Evolutionary conservation across 345 rosid genomes (phyloP).

Genomic region (Arabis hirsuta): DNA sequence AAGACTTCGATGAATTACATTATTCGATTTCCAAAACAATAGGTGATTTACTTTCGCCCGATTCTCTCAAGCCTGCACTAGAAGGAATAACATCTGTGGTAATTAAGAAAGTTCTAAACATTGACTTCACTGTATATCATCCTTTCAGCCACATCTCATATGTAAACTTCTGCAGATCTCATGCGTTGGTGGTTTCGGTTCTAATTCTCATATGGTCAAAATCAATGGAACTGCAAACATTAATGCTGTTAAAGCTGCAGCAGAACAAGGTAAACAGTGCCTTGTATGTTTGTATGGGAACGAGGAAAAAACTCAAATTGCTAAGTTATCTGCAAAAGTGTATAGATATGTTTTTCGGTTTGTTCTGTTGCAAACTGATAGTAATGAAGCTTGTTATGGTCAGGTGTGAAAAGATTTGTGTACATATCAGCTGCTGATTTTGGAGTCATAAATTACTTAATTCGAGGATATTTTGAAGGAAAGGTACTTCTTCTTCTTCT

Average conservation of each 20-base stretch:
- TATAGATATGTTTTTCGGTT: not conserved
- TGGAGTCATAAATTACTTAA: constrained; percentile 54
- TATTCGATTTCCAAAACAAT: constrained; percentile 13
- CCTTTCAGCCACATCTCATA: not conserved
- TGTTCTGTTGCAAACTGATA: constrained; percentile 1
- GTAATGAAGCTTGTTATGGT: constrained; percentile 7
- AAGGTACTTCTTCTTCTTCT: constrained; percentile 54
- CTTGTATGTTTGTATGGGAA: constrained; percentile 18
- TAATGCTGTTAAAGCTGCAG: constrained; percentile 59
- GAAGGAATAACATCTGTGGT: constrained; percentile 66
- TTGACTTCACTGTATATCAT: not conserved
- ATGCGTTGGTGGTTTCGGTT: constrained; percentile 70
- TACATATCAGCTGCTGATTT: constrained; percentile 70
- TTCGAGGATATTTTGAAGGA: constrained; percentile 62
- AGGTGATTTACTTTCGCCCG: constrained; percentile 66
- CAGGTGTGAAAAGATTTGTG: constrained; percentile 67
- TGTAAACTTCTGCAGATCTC: constrained; percentile 50
- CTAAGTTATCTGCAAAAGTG: not conserved
- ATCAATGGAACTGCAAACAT: constrained; percentile 71
- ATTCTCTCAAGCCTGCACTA: constrained; percentile 55
- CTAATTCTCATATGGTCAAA: constrained; percentile 55
- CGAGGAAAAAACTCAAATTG: not conserved
- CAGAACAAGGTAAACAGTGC: constrained; percentile 50
- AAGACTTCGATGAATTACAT: not conserved
- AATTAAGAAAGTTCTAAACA: constrained; percentile 20